A percentile compares a stretch with the other conserved stretches of the same genome.
These are phyloP conservation scores for Microcera coccophila DNA, from an alignment of 2,329 filamentous ascomycete species.

Conservation along the genomic window DNA sequence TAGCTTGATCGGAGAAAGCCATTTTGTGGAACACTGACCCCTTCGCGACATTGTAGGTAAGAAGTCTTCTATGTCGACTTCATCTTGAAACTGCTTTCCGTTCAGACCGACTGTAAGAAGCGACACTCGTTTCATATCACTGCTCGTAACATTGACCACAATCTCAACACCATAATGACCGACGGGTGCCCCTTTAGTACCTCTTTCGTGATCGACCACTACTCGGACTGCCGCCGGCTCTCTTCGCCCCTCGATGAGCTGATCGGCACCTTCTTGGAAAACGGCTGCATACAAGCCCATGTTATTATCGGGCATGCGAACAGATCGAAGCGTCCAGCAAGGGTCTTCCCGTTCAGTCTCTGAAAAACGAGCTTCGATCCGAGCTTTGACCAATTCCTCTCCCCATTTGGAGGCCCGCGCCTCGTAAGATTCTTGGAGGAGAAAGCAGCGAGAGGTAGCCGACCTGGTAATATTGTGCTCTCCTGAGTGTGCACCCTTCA, in stretches of 20 bases:
- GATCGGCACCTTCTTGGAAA: constrained; percentile 64
- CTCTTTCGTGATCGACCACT: constrained; percentile 66
- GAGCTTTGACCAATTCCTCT: constrained; percentile 83
- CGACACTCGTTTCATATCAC: constrained; percentile 48
- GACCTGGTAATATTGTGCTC: constrained; percentile 40
- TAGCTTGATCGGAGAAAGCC: constrained; percentile 23
- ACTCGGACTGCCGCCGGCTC: constrained; percentile 68
- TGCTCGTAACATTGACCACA: constrained; percentile 57
- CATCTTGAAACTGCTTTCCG: constrained; percentile 69
- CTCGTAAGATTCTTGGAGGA: constrained; percentile 72
- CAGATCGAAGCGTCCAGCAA: constrained; percentile 74
- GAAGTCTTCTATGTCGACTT: constrained; percentile 68
- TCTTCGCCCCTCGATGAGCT: constrained; percentile 59
- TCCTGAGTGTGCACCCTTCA: constrained; percentile 52
- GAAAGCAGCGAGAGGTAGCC: constrained; percentile 62
- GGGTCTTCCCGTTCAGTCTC: constrained; percentile 78
- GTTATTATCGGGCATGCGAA: constrained; percentile 58
- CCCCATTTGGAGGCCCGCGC: constrained; percentile 70
- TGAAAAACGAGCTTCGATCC: constrained; percentile 78
- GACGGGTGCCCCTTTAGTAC: constrained; percentile 62
- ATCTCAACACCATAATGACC: constrained; percentile 69
- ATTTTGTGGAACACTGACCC: constrained; percentile 48
- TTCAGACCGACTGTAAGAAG: constrained; percentile 60
- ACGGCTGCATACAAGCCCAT: constrained; percentile 62
- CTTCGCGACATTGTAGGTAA: constrained; percentile 70